Conservation (phyloP, 129 eudicot species). For the Flaveria trinervia region DNA sequence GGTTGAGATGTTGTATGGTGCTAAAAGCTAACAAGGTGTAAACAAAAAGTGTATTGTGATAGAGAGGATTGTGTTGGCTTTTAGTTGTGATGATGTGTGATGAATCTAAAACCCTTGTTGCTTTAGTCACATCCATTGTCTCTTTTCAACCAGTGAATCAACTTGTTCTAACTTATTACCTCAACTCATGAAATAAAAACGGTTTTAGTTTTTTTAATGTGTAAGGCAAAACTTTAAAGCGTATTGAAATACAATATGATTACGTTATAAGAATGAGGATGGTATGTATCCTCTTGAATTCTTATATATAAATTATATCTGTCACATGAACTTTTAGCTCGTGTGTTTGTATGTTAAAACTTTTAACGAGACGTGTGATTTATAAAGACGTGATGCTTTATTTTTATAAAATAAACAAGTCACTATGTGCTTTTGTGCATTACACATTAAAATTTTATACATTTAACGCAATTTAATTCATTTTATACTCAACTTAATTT, state of each 20-base stretch:
- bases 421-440: too few species aligned
- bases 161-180: background rate
- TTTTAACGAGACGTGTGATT: background rate
- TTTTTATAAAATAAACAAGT: too few species aligned
- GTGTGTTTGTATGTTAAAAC: background rate
- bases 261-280: background rate
- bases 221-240: background rate
- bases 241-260: background rate
- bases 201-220: background rate
- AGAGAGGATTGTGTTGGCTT: conserved; percentile 25
- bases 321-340: background rate
- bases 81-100: conserved; percentile 22
- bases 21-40: conserved; percentile 38
- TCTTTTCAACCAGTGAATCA: background rate
- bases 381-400: too few species aligned
- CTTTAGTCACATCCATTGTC: conserved; percentile 26
- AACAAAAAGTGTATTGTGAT: conserved; percentile 33
- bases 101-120: conserved; percentile 28
- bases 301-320: background rate
- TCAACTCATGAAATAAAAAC: background rate
- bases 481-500: too few species aligned
- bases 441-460: too few species aligned
- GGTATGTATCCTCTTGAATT: background rate
- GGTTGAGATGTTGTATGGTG: conserved; percentile 39
- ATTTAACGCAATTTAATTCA: too few species aligned